Conservation (phyloP, 352 stramenopile species). For the Albugo candida region DNA sequence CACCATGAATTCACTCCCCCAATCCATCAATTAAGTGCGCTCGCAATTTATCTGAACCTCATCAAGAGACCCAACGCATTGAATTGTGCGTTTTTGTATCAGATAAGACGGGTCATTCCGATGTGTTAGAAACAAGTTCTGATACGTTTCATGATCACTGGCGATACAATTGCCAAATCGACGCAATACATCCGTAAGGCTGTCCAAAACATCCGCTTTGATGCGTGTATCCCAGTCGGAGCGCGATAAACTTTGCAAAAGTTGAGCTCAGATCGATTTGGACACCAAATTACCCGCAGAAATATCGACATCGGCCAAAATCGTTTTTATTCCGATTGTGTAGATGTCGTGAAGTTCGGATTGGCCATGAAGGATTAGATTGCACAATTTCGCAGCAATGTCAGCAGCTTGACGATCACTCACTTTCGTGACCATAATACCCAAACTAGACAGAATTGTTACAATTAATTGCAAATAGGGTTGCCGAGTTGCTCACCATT, state of each 20-base stretch:
- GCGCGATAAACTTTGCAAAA: slow-evolving; percentile 41
- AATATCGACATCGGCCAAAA: slow-evolving; percentile 86
- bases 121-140: slow-evolving; percentile 72
- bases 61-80: slow-evolving; percentile 90
- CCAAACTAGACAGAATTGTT: slow-evolving; percentile 26
- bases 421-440: slow-evolving; percentile 93
- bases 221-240: slow-evolving; percentile 49
- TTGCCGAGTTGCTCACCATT: slow-evolving; percentile 28
- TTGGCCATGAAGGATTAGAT: slow-evolving; percentile 93
- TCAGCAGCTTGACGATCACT: slow-evolving; percentile 87
- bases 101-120: slow-evolving; percentile 67
- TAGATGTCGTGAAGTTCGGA: slow-evolving; percentile 97
- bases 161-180: slow-evolving; percentile 87
- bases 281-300: slow-evolving; percentile 77
- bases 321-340: slow-evolving; percentile 95
- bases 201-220: slow-evolving; percentile 91
- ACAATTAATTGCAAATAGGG: no score
- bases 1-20: slow-evolving; percentile 78
- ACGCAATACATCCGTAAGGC: slow-evolving; percentile 91
- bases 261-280: slow-evolving; percentile 33
- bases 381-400: slow-evolving; percentile 93
- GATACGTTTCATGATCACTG: slow-evolving; percentile 78
- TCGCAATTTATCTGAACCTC: slow-evolving; percentile 85
- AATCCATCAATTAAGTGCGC: slow-evolving; percentile 85
- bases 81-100: slow-evolving; percentile 90